A percentile compares a stretch with the other conserved stretches of the same genome.
These are phyloP conservation scores for Rickenella mellea DNA, from an alignment of 768 basidiomycete genomes.

Conservation along the genomic window DNA sequence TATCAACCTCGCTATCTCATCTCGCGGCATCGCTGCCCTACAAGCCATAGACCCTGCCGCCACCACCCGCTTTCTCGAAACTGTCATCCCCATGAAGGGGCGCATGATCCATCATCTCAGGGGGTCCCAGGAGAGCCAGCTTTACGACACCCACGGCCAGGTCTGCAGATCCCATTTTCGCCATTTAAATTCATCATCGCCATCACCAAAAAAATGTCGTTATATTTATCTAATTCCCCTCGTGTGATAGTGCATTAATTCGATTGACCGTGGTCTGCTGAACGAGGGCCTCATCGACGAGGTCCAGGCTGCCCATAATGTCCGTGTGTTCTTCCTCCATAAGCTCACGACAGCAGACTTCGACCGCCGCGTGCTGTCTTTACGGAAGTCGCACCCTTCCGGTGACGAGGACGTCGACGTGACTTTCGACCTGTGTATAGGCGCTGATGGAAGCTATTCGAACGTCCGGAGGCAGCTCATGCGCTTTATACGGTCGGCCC, in stretches of 20 bases:
- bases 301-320: conserved; percentile 48
- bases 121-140: conserved; percentile 72
- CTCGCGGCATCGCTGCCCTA: conserved; percentile 85
- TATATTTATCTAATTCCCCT: conserved; percentile 2
- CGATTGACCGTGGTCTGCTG: conserved; percentile 80
- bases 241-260: conserved; percentile 74
- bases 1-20: conserved; percentile 93
- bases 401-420: conserved; percentile 34
- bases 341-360: conserved; percentile 76
- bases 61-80: conserved; percentile 61
- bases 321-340: conserved; percentile 70
- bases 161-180: conserved; percentile 30
- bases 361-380: conserved; percentile 44
- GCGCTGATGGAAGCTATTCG: conserved; percentile 92
- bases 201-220: too few relatives aligned
- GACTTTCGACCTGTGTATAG: conserved; percentile 74
- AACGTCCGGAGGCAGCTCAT: conserved; percentile 89
- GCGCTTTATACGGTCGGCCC: conserved; percentile 76
- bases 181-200: too few relatives aligned
- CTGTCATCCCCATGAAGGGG: conserved; percentile 88
- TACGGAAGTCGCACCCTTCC: conserved; percentile 32
- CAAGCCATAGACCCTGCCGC: conserved; percentile 66
- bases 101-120: conserved; percentile 84
- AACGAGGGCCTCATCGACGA: conserved; percentile 81
- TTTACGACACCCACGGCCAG: conserved; percentile 84